Evolutionary conservation across 495 filamentous ascomycete species (phyloP).

Genomic region (Lasiosphaeria ovina): DNA sequence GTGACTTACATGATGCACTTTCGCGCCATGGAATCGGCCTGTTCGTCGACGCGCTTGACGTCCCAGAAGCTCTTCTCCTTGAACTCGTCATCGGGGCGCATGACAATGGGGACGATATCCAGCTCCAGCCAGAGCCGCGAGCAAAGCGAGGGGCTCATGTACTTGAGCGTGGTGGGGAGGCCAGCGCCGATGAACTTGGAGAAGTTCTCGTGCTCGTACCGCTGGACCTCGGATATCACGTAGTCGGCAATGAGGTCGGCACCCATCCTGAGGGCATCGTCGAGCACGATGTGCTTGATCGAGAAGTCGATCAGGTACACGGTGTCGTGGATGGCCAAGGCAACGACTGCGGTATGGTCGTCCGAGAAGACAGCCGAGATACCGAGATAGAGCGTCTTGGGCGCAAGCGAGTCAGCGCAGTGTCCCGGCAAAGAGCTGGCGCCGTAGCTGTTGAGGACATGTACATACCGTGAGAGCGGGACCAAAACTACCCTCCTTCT

Average conservation of each 20-base stretch:
- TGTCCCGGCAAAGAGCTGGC: neutral
- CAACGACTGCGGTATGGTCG: conserved; percentile 52
- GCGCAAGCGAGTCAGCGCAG: conserved; percentile 19
- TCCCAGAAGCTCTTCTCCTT: conserved; percentile 51
- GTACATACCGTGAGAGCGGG: conserved; percentile 44
- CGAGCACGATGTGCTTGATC: conserved; percentile 52
- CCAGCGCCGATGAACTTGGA: conserved; percentile 69
- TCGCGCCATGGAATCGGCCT: conserved; percentile 80
- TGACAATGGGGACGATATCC: conserved; percentile 70
- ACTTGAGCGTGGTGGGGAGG: conserved; percentile 49
- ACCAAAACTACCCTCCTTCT: conserved; percentile 46
- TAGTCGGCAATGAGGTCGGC: conserved; percentile 53
- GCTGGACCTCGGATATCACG: conserved; percentile 50
- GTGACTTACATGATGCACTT: conserved; percentile 66
- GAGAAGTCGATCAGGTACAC: conserved; percentile 77
- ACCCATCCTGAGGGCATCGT: conserved; percentile 33
- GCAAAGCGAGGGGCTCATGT: conserved; percentile 58
- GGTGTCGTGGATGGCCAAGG: conserved; percentile 71
- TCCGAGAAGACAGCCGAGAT: conserved; percentile 55
- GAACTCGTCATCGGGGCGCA: conserved; percentile 43
- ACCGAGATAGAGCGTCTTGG: conserved; percentile 63
- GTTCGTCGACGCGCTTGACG: conserved; percentile 67
- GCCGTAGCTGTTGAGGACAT: neutral
- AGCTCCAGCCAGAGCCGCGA: conserved; percentile 77
- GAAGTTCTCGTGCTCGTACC: conserved; percentile 59